Conservation (phyloP, 305 asterid genomes). For the Fraxinus velutina region DNA sequence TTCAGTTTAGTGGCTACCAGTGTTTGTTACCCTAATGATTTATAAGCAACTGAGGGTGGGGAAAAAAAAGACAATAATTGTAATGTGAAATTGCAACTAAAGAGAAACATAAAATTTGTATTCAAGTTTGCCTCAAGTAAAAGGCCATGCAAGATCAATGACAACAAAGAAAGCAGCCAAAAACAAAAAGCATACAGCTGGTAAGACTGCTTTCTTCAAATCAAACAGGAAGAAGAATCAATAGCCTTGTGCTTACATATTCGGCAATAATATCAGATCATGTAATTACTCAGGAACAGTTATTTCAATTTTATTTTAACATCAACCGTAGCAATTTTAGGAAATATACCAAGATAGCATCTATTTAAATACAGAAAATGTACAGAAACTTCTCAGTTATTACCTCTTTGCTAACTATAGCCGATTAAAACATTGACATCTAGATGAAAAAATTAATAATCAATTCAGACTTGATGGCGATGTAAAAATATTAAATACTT, state of each 20-base stretch:
- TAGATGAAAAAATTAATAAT: background rate
- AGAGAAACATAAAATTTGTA: background rate
- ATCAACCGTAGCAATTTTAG: background rate
- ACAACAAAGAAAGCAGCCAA: background rate
- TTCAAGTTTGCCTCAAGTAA: background rate
- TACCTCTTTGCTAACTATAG: background rate
- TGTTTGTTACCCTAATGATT: background rate
- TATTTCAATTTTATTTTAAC: background rate
- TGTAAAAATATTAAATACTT: background rate
- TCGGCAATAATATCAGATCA: background rate
- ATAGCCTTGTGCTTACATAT: background rate
- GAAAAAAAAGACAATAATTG: background rate
- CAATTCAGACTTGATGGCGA: background rate
- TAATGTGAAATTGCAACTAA: background rate
- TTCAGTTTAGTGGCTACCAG: background rate
- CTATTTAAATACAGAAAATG: background rate
- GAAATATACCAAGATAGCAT: background rate
- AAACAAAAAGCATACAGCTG: background rate
- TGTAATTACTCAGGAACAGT: background rate
- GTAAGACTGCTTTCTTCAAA: background rate
- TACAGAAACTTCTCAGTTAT: background rate
- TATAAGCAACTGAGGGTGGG: background rate
- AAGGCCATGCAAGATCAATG: background rate
- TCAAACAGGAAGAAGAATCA: background rate
- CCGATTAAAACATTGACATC: background rate